Evolutionary conservation across 75 land plant genomes (phyloP), one percentile per base, ranked within the genome.

Genomic region (Gnetum montanum): DNA sequence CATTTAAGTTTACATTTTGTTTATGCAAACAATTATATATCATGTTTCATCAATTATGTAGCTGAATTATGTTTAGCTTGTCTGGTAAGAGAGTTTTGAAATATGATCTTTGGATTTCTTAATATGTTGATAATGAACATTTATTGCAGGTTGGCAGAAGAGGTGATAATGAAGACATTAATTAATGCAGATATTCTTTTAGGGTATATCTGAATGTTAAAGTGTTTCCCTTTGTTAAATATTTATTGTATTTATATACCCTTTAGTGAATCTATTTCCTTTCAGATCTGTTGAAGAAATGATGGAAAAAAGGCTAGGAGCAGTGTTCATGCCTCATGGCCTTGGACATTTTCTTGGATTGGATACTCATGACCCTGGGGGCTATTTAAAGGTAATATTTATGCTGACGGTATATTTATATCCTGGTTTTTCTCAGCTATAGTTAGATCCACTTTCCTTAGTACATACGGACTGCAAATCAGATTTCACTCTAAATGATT

Each of bases 261-360:
- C 25, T 57, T 55, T 48, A 23, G 30, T 24, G 31, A 34, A 31
- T 61, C 20, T 22, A 10, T 11, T 12, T 57, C 22, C 11, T 12
- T 29, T 3, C 57, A 89, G 95, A 10, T 59, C 84, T 71, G 55
- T 93, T 12, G 83, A 85, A 58, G 80, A 69, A 28, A 93, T 93
- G 96, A 70, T 82, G 82, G 70, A 57, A 60, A 70, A 56, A 35
- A 68, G 96, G 52, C 38, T 93, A 35, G 98, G 98, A 25, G 98
- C 98, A 29, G 62, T 85, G 23, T 93, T 93, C 75, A 93, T 93
- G 98, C 98, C 98, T 43, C 98, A 93, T 69, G 98, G 98, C 26
- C 77, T 93, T 19, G 98, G 95, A 20, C 98, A 93, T 60, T 84
- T 93, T 41, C 77, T 93, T 51, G 98, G 98, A n/a, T 70, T 93